A percentile compares a stretch with the other conserved stretches of the same genome.
Conservation (phyloP, 1,139 yeast species). For the Taiozyma sp. region DNA sequence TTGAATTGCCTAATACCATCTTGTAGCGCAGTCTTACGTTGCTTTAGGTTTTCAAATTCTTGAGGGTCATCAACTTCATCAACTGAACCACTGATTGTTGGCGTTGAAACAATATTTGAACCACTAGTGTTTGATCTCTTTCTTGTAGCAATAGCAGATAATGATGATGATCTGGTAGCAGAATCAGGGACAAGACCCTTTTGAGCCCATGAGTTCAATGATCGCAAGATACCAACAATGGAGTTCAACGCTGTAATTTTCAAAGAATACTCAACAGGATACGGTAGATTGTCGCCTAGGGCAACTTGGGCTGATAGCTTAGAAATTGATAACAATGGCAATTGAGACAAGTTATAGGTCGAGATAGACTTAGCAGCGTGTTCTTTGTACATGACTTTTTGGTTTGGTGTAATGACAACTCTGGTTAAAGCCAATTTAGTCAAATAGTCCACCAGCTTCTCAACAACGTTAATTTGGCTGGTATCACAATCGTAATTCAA, state of each 20-base stretch:
- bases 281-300: slow-evolving; percentile 40
- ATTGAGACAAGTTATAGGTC: slow-evolving; percentile 66
- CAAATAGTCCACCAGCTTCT: slow-evolving; percentile 71
- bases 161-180: slow-evolving; percentile 18
- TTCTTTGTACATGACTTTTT: slow-evolving; percentile 62
- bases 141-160: slow-evolving; percentile 24
- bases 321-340: slow-evolving; percentile 73
- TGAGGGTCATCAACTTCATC: slow-evolving; percentile 67
- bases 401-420: slow-evolving; percentile 68
- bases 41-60: slow-evolving; percentile 82
- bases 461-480: slow-evolving; percentile 80
- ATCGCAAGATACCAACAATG: slow-evolving; percentile 76
- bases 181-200: slow-evolving; percentile 42
- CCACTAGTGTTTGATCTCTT: slow-evolving; percentile 39
- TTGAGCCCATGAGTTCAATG: slow-evolving; percentile 87
- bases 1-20: slow-evolving; percentile 81
- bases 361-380: slow-evolving; percentile 58
- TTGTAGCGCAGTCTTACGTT: slow-evolving; percentile 73
- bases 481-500: slow-evolving; percentile 94
- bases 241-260: slow-evolving; percentile 80
- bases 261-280: slow-evolving; percentile 78
- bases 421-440: slow-evolving; percentile 69
- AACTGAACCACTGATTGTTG: slow-evolving; percentile 15
- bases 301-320: slow-evolving; percentile 60
- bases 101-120: slow-evolving; percentile 28